A percentile compares a stretch with the other conserved stretches of the same genome.
These are phyloP conservation scores for Trichoderma erinaceum DNA, from an alignment of 495 filamentous ascomycete genomes.

Conservation along the genomic window DNA sequence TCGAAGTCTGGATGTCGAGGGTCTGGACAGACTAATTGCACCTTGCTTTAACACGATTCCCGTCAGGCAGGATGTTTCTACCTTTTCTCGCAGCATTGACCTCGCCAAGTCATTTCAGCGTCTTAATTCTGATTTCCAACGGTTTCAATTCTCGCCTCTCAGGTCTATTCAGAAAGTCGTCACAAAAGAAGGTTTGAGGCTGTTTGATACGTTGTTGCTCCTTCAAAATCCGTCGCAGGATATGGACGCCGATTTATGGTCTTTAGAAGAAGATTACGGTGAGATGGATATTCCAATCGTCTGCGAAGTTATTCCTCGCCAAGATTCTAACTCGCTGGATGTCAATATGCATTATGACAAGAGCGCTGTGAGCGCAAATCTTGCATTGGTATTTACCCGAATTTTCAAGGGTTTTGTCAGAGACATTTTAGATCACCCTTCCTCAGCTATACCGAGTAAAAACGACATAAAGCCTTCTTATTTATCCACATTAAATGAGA, in stretches of 20 bases:
- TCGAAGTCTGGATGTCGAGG: slow-evolving; percentile 55
- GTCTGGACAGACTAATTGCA: slow-evolving; percentile 64
- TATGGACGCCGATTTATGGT: slow-evolving; percentile 59
- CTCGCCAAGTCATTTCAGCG: slow-evolving; percentile 49
- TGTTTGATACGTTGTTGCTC: slow-evolving; percentile 75
- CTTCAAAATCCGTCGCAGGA: slow-evolving; percentile 51
- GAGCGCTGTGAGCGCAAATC: slow-evolving; percentile 15
- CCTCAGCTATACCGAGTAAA: background rate
- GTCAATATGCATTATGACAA: slow-evolving; percentile 25
- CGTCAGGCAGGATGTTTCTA: slow-evolving; percentile 52
- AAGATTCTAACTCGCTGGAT: slow-evolving; percentile 19
- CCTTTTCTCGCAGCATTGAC: slow-evolving; percentile 40
- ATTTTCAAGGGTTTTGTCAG: slow-evolving; percentile 16
- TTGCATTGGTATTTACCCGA: background rate
- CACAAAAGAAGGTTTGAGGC: slow-evolving; percentile 29
- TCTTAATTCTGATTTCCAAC: slow-evolving; percentile 50
- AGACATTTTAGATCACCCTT: background rate
- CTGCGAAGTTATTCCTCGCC: slow-evolving; percentile 55
- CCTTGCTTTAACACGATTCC: slow-evolving; percentile 90
- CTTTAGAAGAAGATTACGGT: slow-evolving; percentile 57
- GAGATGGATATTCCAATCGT: slow-evolving; percentile 73
- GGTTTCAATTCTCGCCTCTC: slow-evolving; percentile 64
- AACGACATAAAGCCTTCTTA: background rate
- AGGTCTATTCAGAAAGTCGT: slow-evolving; percentile 51
- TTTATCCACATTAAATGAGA: background rate